Conservation (phyloP, 2,329 filamentous ascomycete genomes). For the Akanthomyces dipterigenus region DNA sequence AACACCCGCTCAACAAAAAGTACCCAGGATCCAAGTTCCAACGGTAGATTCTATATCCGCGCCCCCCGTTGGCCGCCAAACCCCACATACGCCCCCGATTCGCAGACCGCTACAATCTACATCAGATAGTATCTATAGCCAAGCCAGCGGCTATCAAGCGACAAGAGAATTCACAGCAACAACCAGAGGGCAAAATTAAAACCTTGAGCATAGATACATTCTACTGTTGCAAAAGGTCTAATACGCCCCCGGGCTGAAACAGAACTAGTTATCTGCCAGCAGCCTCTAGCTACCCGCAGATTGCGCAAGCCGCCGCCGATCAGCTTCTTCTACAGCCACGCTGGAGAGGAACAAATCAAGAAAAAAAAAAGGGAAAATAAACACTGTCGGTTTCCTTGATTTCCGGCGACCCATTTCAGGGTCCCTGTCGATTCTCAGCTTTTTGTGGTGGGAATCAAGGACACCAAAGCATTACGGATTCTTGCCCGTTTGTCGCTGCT, state of each 20-base stretch:
- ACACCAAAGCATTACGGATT: neutral
- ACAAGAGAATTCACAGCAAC: no score
- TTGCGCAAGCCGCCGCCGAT: neutral
- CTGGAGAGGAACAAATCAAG: neutral
- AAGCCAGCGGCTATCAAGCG: neutral
- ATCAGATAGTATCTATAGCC: neutral
- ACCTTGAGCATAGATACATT: no score
- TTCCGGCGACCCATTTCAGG: no score
- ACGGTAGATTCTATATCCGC: no score
- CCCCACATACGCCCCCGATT: neutral
- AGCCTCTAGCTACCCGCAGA: neutral
- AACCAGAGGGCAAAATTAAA: no score
- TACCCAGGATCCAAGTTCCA: no score
- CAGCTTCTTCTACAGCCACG: neutral
- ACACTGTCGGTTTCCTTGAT: neutral
- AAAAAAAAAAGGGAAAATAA: neutral
- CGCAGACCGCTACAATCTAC: slow-evolving; percentile 5
- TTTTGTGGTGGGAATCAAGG: neutral
- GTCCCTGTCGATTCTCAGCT: neutral
- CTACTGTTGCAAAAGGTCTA: no score
- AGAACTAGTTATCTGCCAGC: no score
- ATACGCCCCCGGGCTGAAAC: no score
- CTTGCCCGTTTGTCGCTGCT: neutral
- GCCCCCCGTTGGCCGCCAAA: no score
- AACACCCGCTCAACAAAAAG: neutral